Percentiles rank a stretch among this genome's conserved stretches.
phyloP scores from a whole-genome alignment of 768 basidiomycete genomes.

The Collybia nuda region DNA sequence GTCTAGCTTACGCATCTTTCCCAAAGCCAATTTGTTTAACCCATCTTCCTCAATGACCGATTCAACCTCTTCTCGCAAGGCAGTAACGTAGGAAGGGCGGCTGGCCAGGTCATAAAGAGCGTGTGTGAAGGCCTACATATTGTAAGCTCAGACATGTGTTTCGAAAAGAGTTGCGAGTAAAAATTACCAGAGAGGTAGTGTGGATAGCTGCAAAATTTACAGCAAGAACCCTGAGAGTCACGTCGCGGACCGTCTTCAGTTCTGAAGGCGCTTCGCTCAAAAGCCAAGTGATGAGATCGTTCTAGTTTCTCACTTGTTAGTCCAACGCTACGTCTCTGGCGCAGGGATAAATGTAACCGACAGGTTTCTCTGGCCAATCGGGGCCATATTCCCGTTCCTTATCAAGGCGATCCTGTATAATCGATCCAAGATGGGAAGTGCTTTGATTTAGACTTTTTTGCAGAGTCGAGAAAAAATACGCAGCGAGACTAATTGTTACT shows the following conservation, averaged over 20 bases:
- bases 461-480: slow-evolving; percentile 2
- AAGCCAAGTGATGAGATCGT: slow-evolving; percentile 43
- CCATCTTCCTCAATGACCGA: slow-evolving; percentile 25
- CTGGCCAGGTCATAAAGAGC: slow-evolving; percentile 31
- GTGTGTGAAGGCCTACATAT: slow-evolving; percentile 31
- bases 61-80: slow-evolving; percentile 40
- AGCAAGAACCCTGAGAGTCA: slow-evolving; percentile 29
- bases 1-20: slow-evolving; percentile 35
- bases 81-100: slow-evolving; percentile 26
- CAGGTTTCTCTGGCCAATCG: slow-evolving; percentile 27
- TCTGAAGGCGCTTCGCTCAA: slow-evolving; percentile 30
- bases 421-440: slow-evolving; percentile 5
- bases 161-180: background rate
- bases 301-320: slow-evolving; percentile 19
- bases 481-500: slow-evolving; percentile 5
- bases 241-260: slow-evolving; percentile 18
- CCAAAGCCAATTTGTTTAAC: slow-evolving; percentile 29
- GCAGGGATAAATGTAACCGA: background rate
- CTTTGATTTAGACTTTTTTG: slow-evolving; percentile 9
- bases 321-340: background rate
- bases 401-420: slow-evolving; percentile 11
- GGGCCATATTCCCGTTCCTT: slow-evolving; percentile 6
- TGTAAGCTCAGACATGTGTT: background rate
- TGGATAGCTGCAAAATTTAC: slow-evolving; percentile 40
- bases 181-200: slow-evolving; percentile 25